Evolutionary conservation across 2,329 filamentous ascomycete species (phyloP), one percentile per base, ranked within the genome.

Genomic region (Colletotrichum kahawae): DNA sequence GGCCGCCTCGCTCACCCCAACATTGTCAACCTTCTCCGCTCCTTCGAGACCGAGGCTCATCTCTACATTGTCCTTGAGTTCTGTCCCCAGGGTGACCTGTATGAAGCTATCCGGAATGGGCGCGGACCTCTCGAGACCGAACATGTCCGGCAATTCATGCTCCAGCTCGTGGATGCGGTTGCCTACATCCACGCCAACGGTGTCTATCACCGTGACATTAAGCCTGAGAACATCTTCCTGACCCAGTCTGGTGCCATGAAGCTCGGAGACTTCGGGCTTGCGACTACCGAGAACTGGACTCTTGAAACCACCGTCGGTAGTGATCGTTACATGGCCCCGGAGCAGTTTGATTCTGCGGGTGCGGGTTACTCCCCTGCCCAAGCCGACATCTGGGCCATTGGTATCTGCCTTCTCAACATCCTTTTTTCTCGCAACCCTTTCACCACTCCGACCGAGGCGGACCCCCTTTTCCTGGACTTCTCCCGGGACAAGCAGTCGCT

Each of bases 201-300:
- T 78, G 92, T 98, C 82, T 98, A 95, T 84, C 97, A 99, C 83
- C 95, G 97, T 76, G 97, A 99, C 85, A 98, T 99, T 91, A 99
- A 99, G 88, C 97, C 97, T 1, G 97, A 99, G 90, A 99, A 99
- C 88, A 98, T 99, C 84, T 98, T 99, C 84, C 90, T 99, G 77
- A 94, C 93, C 74, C 91, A 96, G 76, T 91, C 93, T 79, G 96
- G 96, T 69, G 90, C 93, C 51, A 94, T 98, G 94, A 99, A 99
- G 87, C 92, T 99, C 43, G 97, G 97, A 81, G 97, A 99, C 85
- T 98, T 98, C 83, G 97, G 97, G 70, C 89, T 99, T 77, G 96
- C 96, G 67, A 98, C 96, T 13, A 94, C 92, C 8, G 95, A 98
- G 76, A 89, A 92, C 79, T 98, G 95, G 95, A 97, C 95, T 29